A percentile compares a stretch with the other conserved stretches of the same genome.
phyloP scores from a whole-genome alignment of 1,284 basidiomycete species.

The Ceratobasidium sp. region DNA sequence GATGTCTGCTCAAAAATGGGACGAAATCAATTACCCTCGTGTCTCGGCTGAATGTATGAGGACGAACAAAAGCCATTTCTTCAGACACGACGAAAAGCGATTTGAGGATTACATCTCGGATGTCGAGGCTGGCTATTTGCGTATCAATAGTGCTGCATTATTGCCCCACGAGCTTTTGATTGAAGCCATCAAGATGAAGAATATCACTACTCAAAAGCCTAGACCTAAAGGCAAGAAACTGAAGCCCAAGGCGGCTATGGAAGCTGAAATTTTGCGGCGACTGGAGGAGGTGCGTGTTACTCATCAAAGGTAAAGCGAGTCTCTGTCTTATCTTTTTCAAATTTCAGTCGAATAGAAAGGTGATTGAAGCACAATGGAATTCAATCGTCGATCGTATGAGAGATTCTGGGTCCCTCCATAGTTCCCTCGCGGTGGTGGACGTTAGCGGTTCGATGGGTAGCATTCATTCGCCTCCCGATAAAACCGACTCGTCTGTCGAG shows the following conservation, averaged over 20 bases:
- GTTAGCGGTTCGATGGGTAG: slow-evolving; percentile 75
- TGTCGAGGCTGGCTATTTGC: slow-evolving; percentile 62
- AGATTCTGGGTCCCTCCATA: slow-evolving; percentile 63
- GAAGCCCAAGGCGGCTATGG: slow-evolving; percentile 6
- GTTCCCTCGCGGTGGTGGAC: slow-evolving; percentile 71
- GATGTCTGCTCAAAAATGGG: slow-evolving; percentile 69
- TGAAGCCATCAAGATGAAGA: slow-evolving; percentile 48
- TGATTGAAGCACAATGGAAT: slow-evolving; percentile 70
- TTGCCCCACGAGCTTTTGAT: slow-evolving; percentile 63
- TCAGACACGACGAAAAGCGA: slow-evolving; percentile 62
- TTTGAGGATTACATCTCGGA: slow-evolving; percentile 63
- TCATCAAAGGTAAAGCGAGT: neutral
- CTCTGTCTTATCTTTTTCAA: slow-evolving; percentile 24
- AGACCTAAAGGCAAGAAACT: neutral
- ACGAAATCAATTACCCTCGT: slow-evolving; percentile 52
- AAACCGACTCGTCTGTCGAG: slow-evolving; percentile 7
- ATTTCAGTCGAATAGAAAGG: slow-evolving; percentile 50
- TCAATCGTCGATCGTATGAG: slow-evolving; percentile 61
- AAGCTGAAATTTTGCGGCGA: slow-evolving; percentile 20
- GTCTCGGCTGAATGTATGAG: slow-evolving; percentile 69
- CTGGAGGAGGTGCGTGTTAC: slow-evolving; percentile 43
- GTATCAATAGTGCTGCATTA: slow-evolving; percentile 67
- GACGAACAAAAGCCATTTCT: slow-evolving; percentile 60
- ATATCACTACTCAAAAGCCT: too few species aligned
- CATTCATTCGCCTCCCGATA: neutral